Conservation (phyloP, 1,284 basidiomycete species). For the Vanrija sp. region DNA sequence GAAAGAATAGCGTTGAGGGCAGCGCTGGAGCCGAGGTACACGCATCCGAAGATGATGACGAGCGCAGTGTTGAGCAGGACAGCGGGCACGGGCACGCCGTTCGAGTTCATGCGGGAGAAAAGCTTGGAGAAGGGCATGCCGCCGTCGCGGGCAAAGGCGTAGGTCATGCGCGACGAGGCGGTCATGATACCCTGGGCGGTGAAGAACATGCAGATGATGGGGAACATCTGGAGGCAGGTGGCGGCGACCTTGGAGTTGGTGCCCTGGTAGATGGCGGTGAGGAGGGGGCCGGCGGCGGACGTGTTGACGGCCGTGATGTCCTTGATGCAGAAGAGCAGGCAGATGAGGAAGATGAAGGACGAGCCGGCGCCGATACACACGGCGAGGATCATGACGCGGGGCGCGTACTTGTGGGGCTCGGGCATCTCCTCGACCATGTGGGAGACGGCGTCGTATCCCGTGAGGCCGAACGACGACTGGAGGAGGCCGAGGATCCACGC, state of each 20-base stretch:
- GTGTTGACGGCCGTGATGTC: conserved; percentile 58
- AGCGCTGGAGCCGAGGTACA: conserved; percentile 57
- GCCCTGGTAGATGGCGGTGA: conserved; percentile 63
- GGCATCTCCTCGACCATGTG: conserved; percentile 45
- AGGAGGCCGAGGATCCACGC: conserved; percentile 52
- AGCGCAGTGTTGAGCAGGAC: conserved; percentile 59
- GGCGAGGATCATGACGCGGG: conserved; percentile 55
- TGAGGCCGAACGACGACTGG: conserved; percentile 48
- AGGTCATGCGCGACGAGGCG: conserved; percentile 63
- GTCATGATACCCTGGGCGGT: conserved; percentile 55
- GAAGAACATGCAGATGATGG: conserved; percentile 48
- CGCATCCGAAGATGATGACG: conserved; percentile 51
- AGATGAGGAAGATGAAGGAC: conserved; percentile 62
- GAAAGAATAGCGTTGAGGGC: conserved; percentile 53
- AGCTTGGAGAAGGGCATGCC: conserved; percentile 59
- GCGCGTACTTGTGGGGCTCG: conserved; percentile 43
- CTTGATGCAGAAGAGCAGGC: conserved; percentile 64
- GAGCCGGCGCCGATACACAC: conserved; percentile 60
- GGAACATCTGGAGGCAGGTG: conserved; percentile 55
- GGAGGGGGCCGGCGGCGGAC: conserved; percentile 60
- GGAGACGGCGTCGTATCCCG: conserved; percentile 32
- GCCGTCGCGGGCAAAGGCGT: conserved; percentile 66
- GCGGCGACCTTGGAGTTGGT: conserved; percentile 61
- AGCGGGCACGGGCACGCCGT: conserved; percentile 58
- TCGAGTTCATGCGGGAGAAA: conserved; percentile 55